A percentile compares a stretch with the other conserved stretches of the same genome.
Evolutionary conservation across 1,284 basidiomycete genomes (phyloP).

Genomic region (Bothia castanella): DNA sequence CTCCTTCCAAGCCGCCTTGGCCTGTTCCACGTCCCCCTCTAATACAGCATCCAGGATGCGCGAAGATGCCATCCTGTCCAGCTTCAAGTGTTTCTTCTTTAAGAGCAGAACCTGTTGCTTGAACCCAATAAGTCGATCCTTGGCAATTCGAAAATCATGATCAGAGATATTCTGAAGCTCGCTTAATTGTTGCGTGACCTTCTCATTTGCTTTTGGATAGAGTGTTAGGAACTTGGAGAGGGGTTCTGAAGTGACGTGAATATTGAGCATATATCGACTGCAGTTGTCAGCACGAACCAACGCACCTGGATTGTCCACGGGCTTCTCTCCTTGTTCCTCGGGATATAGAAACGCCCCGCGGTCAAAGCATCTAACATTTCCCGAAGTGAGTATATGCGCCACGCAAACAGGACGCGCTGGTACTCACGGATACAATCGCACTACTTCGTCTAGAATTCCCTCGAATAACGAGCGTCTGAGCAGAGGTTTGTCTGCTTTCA

Average conservation of each 20-base stretch:
- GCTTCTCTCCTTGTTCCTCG: neutral
- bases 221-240: conserved; percentile 10
- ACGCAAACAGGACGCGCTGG: rapidly evolving
- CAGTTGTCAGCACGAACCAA: neutral
- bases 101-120: conserved; percentile 11
- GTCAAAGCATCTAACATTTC: conserved; percentile 17
- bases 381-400: neutral
- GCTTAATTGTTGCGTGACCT: conserved; percentile 2
- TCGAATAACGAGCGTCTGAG: conserved; percentile 22
- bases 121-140: conserved; percentile 24
- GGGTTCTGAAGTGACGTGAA: conserved; percentile 11
- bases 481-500: neutral
- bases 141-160: conserved; percentile 17
- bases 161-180: neutral
- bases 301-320: conserved; percentile 11
- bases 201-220: conserved; percentile 20
- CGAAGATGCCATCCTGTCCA: conserved; percentile 8
- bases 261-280: neutral
- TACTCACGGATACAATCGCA: conserved; percentile 30
- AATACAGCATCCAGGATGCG: conserved; percentile 16
- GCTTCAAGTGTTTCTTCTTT: neutral
- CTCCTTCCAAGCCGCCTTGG: neutral
- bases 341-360: conserved; percentile 10
- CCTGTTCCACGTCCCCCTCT: conserved; percentile 7
- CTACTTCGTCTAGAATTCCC: conserved; percentile 19